phyloP scores from a whole-genome alignment of 2,329 filamentous ascomycete species.

The Talaromyces rugulosus region DNA sequence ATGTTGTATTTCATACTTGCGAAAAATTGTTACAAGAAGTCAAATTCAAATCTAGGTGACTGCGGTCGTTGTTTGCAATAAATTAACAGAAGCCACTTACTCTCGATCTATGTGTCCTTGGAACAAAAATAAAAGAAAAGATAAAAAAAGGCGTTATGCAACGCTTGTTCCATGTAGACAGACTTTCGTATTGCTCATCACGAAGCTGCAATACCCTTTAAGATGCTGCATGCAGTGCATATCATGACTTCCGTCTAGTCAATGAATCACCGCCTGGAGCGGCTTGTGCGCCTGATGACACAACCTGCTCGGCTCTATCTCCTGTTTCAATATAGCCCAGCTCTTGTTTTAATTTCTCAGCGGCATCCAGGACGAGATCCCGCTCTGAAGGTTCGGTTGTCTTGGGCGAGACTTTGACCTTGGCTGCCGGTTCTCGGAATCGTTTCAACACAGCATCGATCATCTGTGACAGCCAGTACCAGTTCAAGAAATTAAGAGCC shows the following conservation, averaged over 20 bases:
- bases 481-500: constrained; percentile 59
- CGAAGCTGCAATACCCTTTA: background rate
- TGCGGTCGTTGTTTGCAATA: background rate
- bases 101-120: background rate
- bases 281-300: constrained; percentile 4
- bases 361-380: constrained; percentile 30
- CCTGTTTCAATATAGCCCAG: constrained; percentile 23
- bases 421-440: constrained; percentile 43
- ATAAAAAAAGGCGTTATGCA: background rate
- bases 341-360: constrained; percentile 24
- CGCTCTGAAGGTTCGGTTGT: constrained; percentile 21
- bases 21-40: background rate
- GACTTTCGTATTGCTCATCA: background rate
- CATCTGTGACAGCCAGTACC: constrained; percentile 67
- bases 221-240: background rate
- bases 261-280: constrained; percentile 3
- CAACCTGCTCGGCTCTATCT: constrained; percentile 17
- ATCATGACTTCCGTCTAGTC: constrained; percentile 6
- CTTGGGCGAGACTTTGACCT: constrained; percentile 18
- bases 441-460: constrained; percentile 60
- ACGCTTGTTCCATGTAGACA: background rate
- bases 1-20: background rate
- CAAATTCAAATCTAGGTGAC: background rate
- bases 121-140: background rate
- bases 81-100: background rate